Conservation (phyloP, 2,329 filamentous ascomycete species). For the Phaeosphaeriaceae sp. region DNA sequence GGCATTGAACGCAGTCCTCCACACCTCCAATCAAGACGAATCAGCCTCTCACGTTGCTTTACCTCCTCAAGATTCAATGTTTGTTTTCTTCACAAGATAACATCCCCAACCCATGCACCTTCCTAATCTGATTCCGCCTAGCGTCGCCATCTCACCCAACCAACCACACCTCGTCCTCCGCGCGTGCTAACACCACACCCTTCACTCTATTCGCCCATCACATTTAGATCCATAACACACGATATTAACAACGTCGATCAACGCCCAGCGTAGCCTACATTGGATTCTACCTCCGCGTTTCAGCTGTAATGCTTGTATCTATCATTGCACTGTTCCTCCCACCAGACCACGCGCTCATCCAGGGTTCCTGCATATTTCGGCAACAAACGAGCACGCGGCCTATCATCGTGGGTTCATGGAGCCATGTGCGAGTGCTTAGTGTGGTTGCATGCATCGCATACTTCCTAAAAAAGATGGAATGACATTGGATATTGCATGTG, state of each 20-base stretch:
- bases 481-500: background rate
- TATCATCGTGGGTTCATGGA: slow-evolving; percentile 3
- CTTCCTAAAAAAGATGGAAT: slow-evolving; percentile 4
- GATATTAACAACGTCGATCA: slow-evolving; percentile 11
- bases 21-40: slow-evolving; percentile 9
- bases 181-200: slow-evolving; percentile 12
- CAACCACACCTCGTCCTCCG: slow-evolving; percentile 2
- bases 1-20: slow-evolving; percentile 4
- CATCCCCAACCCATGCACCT: slow-evolving; percentile 22
- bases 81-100: background rate
- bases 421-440: slow-evolving; percentile 12
- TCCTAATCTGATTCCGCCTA: slow-evolving; percentile 23
- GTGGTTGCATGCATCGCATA: slow-evolving; percentile 9
- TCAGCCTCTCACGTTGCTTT: slow-evolving; percentile 7
- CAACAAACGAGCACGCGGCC: slow-evolving; percentile 1
- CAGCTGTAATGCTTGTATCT: slow-evolving; percentile 3
- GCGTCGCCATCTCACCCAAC: slow-evolving; percentile 19
- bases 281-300: slow-evolving; percentile 10
- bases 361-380: background rate
- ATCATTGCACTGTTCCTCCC: background rate
- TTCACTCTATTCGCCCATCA: slow-evolving; percentile 8
- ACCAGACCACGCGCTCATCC: background rate
- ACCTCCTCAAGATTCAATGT: background rate
- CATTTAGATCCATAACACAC: background rate
- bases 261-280: slow-evolving; percentile 2